Evolutionary conservation across 2,329 filamentous ascomycete species (phyloP).

Genomic region (Colletotrichum simmondsii): DNA sequence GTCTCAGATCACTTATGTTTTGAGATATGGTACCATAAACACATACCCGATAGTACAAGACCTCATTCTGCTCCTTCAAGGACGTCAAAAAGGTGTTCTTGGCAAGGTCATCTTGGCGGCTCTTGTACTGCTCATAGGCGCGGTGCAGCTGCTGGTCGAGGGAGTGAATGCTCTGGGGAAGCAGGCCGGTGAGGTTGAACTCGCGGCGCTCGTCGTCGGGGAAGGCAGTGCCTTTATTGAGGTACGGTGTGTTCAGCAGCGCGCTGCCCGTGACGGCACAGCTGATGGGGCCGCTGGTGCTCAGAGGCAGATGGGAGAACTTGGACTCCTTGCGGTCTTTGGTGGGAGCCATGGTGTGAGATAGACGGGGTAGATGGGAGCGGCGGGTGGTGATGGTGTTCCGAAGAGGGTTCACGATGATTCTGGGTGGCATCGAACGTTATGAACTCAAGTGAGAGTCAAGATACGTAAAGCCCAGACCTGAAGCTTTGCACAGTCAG

Average conservation of each 20-base stretch:
- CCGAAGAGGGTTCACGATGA: background rate
- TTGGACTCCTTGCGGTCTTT: slow-evolving; percentile 35
- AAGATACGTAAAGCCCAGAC: background rate
- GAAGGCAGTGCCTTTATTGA: slow-evolving; percentile 89
- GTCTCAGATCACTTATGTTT: background rate
- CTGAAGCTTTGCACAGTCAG: too few species aligned
- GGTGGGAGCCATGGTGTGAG: background rate
- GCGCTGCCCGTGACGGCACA: slow-evolving; percentile 49
- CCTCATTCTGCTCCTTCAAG: slow-evolving; percentile 86
- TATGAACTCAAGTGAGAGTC: background rate
- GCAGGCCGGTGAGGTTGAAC: slow-evolving; percentile 78
- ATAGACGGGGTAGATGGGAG: background rate
- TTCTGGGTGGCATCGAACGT: background rate
- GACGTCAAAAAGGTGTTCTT: slow-evolving; percentile 92
- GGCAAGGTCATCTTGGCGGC: slow-evolving; percentile 71
- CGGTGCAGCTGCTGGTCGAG: slow-evolving; percentile 81
- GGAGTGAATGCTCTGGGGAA: slow-evolving; percentile 78
- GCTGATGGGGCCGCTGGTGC: slow-evolving; percentile 47
- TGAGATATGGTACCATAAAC: background rate
- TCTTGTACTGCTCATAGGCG: slow-evolving; percentile 83
- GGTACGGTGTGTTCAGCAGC: slow-evolving; percentile 48
- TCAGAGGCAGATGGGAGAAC: slow-evolving; percentile 46
- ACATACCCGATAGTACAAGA: slow-evolving; percentile 79
- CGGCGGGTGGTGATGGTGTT: background rate
- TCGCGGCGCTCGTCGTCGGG: slow-evolving; percentile 72